Conservation (phyloP, 2,329 filamentous ascomycete species). For the Neofusicoccum parvum region DNA sequence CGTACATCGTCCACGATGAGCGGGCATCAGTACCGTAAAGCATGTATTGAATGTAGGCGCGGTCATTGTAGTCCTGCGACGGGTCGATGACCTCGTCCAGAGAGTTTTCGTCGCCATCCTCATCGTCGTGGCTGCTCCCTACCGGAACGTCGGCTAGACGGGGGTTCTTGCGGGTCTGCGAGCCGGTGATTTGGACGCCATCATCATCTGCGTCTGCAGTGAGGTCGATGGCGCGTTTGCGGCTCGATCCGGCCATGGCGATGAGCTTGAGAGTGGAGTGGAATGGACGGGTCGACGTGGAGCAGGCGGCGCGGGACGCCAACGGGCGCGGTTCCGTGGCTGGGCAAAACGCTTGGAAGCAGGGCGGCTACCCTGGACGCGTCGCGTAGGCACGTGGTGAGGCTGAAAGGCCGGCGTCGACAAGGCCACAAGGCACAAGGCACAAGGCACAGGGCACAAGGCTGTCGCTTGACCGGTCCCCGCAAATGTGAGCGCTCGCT, state of each 20-base stretch:
- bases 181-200: slow-evolving; percentile 17
- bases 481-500: slow-evolving; percentile 4
- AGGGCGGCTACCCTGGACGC: background rate
- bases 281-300: background rate
- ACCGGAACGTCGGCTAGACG: slow-evolving; percentile 1
- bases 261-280: background rate
- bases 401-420: slow-evolving; percentile 4
- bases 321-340: background rate
- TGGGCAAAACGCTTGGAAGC: background rate
- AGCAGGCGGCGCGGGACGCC: background rate
- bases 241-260: slow-evolving; percentile 27
- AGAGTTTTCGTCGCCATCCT: background rate
- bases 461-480: slow-evolving; percentile 4
- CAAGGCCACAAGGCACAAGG: background rate
- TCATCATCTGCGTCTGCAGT: slow-evolving; percentile 44
- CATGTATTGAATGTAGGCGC: slow-evolving; percentile 16
- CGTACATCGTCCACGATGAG: background rate
- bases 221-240: slow-evolving; percentile 40
- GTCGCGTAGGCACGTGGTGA: slow-evolving; percentile 11
- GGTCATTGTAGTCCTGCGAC: slow-evolving; percentile 16
- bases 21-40: slow-evolving; percentile 5
- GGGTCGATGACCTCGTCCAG: slow-evolving; percentile 4
- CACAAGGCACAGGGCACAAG: background rate
- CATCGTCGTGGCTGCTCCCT: background rate
- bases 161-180: slow-evolving; percentile 14